Evolutionary conservation across 176 grass and related monocot species (phyloP).

Genomic region (Areca catechu): DNA sequence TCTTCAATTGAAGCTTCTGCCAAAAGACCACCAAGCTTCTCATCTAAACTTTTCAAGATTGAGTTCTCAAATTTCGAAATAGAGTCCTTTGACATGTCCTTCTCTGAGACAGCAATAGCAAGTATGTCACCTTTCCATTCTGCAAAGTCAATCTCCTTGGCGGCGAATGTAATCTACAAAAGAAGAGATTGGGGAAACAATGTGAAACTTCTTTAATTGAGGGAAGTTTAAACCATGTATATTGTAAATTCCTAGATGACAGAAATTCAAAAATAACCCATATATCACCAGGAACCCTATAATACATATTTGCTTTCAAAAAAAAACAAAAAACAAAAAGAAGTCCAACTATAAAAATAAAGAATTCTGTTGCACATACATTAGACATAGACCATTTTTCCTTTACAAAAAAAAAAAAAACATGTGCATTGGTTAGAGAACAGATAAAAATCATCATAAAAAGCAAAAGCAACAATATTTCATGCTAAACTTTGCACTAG

Average conservation of each 20-base stretch:
- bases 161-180: conserved; percentile 55
- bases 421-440: too few relatives aligned
- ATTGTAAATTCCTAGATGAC: background rate
- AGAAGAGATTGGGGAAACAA: background rate
- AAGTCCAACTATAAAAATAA: too few relatives aligned
- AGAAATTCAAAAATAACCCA: too few relatives aligned
- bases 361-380: too few relatives aligned
- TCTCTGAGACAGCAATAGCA: conserved; percentile 70
- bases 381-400: too few relatives aligned
- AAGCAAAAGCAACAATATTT: too few relatives aligned
- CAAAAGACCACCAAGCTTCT: conserved; percentile 61
- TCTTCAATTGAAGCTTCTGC: conserved; percentile 64
- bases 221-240: background rate
- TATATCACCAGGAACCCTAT: too few relatives aligned
- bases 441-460: too few relatives aligned
- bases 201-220: background rate
- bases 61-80: conserved; percentile 76
- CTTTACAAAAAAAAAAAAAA: too few relatives aligned
- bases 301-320: too few relatives aligned
- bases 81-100: conserved; percentile 65
- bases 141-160: conserved; percentile 63
- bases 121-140: conserved; percentile 94
- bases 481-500: too few relatives aligned
- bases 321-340: too few relatives aligned
- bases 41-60: conserved; percentile 59